Base-by-base conservation (phyloP, 202 grass and related monocot genomes). In the Hordeum pubiflorum region DNA sequence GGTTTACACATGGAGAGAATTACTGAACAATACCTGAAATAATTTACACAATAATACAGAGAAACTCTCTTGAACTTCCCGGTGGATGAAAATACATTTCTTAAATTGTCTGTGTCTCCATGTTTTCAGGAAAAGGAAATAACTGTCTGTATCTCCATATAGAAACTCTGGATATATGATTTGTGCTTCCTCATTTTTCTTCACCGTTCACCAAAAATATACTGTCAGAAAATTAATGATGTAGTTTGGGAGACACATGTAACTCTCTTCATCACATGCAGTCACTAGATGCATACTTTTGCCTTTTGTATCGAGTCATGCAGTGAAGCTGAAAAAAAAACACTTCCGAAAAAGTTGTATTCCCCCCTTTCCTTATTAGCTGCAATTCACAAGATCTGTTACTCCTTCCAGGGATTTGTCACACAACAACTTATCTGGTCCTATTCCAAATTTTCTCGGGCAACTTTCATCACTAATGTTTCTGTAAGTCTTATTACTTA, bases 321-420 rank as follows among this genome's bases (percentile, higher is more conserved):
- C 63, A 83, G 7, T 55, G 23, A 43, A 43, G n/a, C 18, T 63
- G 32, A 67, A 50, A 48, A 23, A 57, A 31, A 41, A 58, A 5
- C 11, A 5, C 11, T 17, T 48, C 18, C 18, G 3, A 67, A 58
- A 50, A 31, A 0, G 13, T 83, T 52, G 13, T 43, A 54, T 44
- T 24, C 22, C 41, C 24, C 21, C 2, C 38, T 34, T 34, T 58
- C 36, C 6, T 73, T 31, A 12, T 32, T 29, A 50, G 29, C 58
- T 68, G 13, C 70, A 79, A 26, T 66, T 37, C 5, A 44, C 58
- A 70, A 43, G 1, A 74, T 26, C 3, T 79, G 14, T 46, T 64
- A 72, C 72, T 64, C 13, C 64, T 67, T 76, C 27, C 79, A 91
- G 86, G 75, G 86, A 86, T 83, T 76, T 91, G 22, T 88, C 89